These are phyloP conservation scores for Achaetomiella virescens DNA, from an alignment of 495 filamentous ascomycete species.

Conservation along the genomic window DNA sequence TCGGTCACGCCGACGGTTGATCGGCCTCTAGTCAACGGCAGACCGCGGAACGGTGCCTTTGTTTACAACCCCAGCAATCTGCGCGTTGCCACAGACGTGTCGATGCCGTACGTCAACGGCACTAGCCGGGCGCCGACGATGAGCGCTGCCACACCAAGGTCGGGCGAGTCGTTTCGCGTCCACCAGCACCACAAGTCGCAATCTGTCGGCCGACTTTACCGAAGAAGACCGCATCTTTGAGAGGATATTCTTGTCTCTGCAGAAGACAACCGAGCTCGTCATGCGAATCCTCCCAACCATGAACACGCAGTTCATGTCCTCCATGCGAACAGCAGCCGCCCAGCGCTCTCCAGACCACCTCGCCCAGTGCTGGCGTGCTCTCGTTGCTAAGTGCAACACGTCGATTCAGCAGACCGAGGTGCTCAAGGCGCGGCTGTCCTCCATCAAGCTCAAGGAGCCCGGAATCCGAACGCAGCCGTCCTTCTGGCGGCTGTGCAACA, in stretches of 20 bases:
- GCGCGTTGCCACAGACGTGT: conserved; percentile 46
- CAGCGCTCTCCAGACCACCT: conserved; percentile 42
- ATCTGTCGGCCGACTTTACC: conserved; percentile 50
- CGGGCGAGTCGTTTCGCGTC: conserved; percentile 71
- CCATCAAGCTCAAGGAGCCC: conserved; percentile 78
- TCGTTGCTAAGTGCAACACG: conserved; percentile 58
- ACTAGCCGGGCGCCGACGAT: conserved; percentile 42
- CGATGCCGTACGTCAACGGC: conserved; percentile 36
- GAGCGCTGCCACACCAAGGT: conserved; percentile 62
- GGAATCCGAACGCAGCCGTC: conserved; percentile 65
- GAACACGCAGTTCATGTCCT: conserved; percentile 52
- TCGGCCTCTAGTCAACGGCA: conserved; percentile 39
- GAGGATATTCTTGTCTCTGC: conserved; percentile 66
- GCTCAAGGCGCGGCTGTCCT: conserved; percentile 64
- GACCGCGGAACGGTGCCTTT: conserved; percentile 57
- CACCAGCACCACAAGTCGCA: conserved; percentile 40
- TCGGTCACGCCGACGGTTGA: conserved; percentile 60
- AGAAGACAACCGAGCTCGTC: conserved; percentile 58
- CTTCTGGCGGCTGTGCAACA: conserved; percentile 78
- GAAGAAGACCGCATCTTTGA: conserved; percentile 78
- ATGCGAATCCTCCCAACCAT: conserved; percentile 60
- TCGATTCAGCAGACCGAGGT: conserved; percentile 59
- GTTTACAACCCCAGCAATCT: conserved; percentile 54
- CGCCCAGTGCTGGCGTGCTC: conserved; percentile 61
- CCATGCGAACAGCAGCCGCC: conserved; percentile 38